Percentiles rank a stretch among this genome's conserved stretches.
phyloP scores from a whole-genome alignment of 73 alveolate species.

The Tetrahymena thermophila region DNA sequence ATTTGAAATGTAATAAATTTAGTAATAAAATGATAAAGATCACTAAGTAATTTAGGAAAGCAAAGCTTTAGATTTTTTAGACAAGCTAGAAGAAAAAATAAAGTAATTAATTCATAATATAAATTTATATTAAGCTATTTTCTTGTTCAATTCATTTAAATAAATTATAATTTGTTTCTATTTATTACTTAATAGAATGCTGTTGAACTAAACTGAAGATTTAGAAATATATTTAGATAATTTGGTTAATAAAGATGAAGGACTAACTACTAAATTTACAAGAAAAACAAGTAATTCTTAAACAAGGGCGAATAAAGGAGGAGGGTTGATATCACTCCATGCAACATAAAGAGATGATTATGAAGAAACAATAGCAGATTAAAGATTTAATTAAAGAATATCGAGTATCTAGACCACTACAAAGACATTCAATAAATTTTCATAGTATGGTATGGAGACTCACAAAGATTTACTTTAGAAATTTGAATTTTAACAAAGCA shows the following conservation, averaged over 20 bases:
- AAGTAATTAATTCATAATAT: background rate
- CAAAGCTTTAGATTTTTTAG: background rate
- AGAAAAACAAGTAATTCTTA: background rate
- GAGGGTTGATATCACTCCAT: background rate
- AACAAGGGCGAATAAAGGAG: background rate
- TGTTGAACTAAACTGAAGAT: background rate
- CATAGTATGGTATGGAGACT: background rate
- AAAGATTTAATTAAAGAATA: background rate
- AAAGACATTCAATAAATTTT: background rate
- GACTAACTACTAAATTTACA: background rate
- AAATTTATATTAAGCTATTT: background rate
- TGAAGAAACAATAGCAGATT: background rate
- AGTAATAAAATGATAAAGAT: background rate
- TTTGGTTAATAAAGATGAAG: background rate
- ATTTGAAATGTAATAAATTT: background rate
- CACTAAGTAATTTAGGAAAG: background rate
- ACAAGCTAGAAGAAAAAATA: background rate
- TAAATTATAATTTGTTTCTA: background rate
- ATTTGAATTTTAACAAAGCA: background rate
- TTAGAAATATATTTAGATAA: background rate
- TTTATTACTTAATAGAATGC: background rate
- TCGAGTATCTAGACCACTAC: background rate
- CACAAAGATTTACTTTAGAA: background rate
- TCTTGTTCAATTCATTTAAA: background rate
- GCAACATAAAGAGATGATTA: background rate